A percentile compares a stretch with the other conserved stretches of the same genome.
Evolutionary conservation across 2,329 filamentous ascomycete species (phyloP).

Genomic region (Alternaria tenuissima): DNA sequence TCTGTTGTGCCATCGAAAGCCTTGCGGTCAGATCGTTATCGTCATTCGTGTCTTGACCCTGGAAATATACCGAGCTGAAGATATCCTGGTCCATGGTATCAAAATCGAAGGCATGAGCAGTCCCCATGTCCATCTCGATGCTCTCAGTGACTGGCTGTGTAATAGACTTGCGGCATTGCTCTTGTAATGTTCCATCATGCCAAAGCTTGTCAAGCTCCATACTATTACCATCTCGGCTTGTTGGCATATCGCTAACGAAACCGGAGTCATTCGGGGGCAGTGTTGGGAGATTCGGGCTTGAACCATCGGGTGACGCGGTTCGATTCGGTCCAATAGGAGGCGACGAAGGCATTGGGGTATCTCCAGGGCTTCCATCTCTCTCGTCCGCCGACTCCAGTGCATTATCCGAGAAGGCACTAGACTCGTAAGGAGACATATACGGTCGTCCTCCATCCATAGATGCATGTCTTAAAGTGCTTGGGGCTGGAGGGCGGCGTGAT

Average conservation of each 20-base stretch:
- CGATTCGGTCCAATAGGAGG: constrained; percentile 75
- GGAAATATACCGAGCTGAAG: constrained; percentile 13
- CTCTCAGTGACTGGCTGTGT: constrained; percentile 31
- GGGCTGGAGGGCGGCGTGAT: constrained; percentile 41
- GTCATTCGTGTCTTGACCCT: constrained; percentile 8
- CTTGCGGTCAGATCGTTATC: constrained; percentile 7
- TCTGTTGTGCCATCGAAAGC: constrained; percentile 7
- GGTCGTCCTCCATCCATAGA: constrained; percentile 59
- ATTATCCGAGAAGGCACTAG: constrained; percentile 51
- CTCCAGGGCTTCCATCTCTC: constrained; percentile 54
- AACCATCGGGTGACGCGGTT: constrained; percentile 70
- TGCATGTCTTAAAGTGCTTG: constrained; percentile 67
- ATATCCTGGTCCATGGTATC: constrained; percentile 18
- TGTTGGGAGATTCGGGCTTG: constrained; percentile 75
- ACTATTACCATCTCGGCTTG: constrained; percentile 72
- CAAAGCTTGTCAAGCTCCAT: constrained; percentile 51
- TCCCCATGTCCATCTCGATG: constrained; percentile 29
- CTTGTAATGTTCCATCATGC: constrained; percentile 30
- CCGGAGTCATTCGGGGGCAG: constrained; percentile 73
- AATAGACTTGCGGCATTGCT: constrained; percentile 20
- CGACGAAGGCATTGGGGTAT: constrained; percentile 88
- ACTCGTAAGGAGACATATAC: constrained; percentile 47
- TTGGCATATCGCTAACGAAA: constrained; percentile 81
- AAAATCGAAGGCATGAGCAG: constrained; percentile 11
- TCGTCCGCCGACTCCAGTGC: constrained; percentile 56